Base-by-base conservation (phyloP, 202 grass and related monocot genomes). In the Schoenoplectus tabernaemontani region DNA sequence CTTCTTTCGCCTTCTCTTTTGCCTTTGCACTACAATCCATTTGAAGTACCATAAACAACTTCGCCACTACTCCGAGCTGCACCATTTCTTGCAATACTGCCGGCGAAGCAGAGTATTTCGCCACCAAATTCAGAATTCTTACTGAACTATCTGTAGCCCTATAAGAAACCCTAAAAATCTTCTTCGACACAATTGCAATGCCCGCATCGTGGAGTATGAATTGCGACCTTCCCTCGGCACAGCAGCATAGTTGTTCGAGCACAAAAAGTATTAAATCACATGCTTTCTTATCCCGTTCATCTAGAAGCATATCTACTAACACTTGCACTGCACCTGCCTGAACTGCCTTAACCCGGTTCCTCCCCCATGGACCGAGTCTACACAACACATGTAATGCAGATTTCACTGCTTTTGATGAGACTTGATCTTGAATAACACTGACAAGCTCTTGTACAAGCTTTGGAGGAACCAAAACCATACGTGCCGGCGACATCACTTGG, bases 21-120 rank as follows among this genome's bases (percentile, higher is more conserved):
- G 56, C 50, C 47, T 76, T 78, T 12, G 66, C 57, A 22, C 84
- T 84, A 26, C 75, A 66, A 42, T 89, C 85, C 76, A 83, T 79
- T 78, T 99, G 91, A 76, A 99, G 78, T 39, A 95, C 46, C 63
- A 85, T 87, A 13, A 86, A 85, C 44, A 99, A 78, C 91, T 80
- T 89, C 0, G 41, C 76, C 4, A 99, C 96, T 2, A 83, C 88
- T 7, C 96, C 96, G 17, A 95, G 84, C 13, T 83, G 60, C 5
- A 89, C 64, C 96, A 99, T 99, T 83, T 99, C 91, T 59, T 92
- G 86, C 82, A 88, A 58, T 43, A 95, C 85, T 3, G 60, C 61
- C 2, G 78, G 68, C 0, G 91, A 83, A 16, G 91, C 84, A 0
- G 84, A 79, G 70, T 84, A 83, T 88, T 69, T 83, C 7, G 85